Evolutionary conservation across 352 stramenopile genomes (phyloP), one percentile per base, ranked within the genome.

Genomic region (Globisporangium camurandrum): DNA sequence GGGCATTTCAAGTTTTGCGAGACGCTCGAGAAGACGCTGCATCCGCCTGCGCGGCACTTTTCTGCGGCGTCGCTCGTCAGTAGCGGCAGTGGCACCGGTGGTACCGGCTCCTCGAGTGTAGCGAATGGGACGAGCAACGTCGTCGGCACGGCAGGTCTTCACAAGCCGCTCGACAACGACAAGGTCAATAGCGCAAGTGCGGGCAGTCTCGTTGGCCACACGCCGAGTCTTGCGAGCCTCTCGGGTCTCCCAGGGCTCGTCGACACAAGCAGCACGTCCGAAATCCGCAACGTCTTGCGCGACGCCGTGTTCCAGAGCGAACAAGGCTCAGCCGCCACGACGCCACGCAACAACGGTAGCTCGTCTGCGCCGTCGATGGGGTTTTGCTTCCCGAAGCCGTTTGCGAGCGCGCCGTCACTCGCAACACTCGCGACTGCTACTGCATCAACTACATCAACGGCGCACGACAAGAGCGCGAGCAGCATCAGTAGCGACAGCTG

Each of bases 1-100:
- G 64, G 84, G 9, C 89, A 97, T 62, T 92, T 93, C 45, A 88
- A 93, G 47, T 86, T 87, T 47, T 82, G 82, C 51, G 77, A 93
- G 50, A 59, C 64, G 16, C 66, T 93, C 19, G 79, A 91, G 46
- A 89, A 90, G 51, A 56, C 71, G 31, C 45, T 89, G 41, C 74
- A 81, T 16, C 82, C 76, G 16, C 46, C 66, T 16, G 67, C 57
- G 3, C 73, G 79, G 38, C 72, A 86, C 41, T 61, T 86, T 46
- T 67, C 72, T 36, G 81, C 24, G 63, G 30, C 30, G 30, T 34
- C 42, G 23, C 23, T 45, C 36, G 51, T 61, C 9, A n/a, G 22
- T 3, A 49, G 43, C n/a, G 27, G 43, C n/a, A 49, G 27, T 23
- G 43, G n/a, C n/a, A n/a, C n/a, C n/a, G n/a, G n/a, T n/a, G n/a